phyloP scores from a whole-genome alignment of 2,329 filamentous ascomycete genomes.

The Eutypella sp. region DNA sequence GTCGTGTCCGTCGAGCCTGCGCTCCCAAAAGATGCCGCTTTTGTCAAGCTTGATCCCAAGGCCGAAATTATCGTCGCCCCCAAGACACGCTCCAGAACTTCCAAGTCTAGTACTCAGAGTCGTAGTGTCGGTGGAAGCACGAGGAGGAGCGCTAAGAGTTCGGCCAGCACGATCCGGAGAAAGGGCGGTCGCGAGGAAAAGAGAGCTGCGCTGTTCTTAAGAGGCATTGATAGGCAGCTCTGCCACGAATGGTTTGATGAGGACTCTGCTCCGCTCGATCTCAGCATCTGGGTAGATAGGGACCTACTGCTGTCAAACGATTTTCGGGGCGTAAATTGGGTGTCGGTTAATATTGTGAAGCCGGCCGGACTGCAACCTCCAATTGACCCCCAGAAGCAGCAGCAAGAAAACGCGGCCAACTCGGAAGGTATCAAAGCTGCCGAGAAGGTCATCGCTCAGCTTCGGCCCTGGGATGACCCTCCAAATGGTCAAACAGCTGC shows the following conservation, averaged over 20 bases:
- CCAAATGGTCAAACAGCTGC: constrained; percentile 77
- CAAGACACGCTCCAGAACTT: constrained; percentile 71
- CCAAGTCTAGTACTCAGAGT: constrained; percentile 64
- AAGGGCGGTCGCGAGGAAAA: constrained; percentile 57
- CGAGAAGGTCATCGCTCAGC: constrained; percentile 67
- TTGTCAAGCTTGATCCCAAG: constrained; percentile 89
- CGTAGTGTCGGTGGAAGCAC: constrained; percentile 77
- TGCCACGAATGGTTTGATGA: constrained; percentile 75
- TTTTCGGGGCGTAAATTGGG: constrained; percentile 72
- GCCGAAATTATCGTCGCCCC: constrained; percentile 97
- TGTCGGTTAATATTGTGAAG: constrained; percentile 78
- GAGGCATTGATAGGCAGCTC: constrained; percentile 67
- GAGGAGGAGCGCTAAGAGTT: constrained; percentile 71
- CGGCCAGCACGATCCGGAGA: constrained; percentile 62
- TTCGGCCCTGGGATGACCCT: constrained; percentile 79
- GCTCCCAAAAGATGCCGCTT: constrained; percentile 62
- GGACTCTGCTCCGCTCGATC: constrained; percentile 48
- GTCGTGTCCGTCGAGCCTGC: constrained; percentile 78
- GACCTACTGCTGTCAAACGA: constrained; percentile 68
- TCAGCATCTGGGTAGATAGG: constrained; percentile 81
- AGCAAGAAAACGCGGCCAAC: constrained; percentile 61
- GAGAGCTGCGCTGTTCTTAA: constrained; percentile 67
- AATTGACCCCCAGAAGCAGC: constrained; percentile 62
- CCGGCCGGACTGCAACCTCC: constrained; percentile 71
- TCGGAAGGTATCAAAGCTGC: constrained; percentile 46